Conservation (phyloP, 1,284 basidiomycete genomes). For the Leccinum fallax region DNA sequence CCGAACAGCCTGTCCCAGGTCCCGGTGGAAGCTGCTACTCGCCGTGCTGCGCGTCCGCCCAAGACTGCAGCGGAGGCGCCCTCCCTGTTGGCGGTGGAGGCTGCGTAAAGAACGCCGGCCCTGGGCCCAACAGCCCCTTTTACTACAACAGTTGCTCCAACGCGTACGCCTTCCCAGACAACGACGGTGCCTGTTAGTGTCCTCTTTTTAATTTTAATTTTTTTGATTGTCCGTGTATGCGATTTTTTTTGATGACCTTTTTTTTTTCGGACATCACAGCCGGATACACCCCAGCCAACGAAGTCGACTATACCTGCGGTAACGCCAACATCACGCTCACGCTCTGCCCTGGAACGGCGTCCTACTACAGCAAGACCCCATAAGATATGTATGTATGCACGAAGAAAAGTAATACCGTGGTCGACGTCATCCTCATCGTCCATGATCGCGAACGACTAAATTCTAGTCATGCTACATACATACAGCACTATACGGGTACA, state of each 20-base stretch:
- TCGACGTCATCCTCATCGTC: not conserved
- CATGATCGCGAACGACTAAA: not conserved
- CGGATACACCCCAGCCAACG: conserved; percentile 22
- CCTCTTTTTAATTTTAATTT: not conserved
- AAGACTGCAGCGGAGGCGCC: conserved; percentile 22
- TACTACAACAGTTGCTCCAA: conserved; percentile 26
- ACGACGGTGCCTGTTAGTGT: conserved; percentile 21
- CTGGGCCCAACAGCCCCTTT: conserved; percentile 25
- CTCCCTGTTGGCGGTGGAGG: conserved; percentile 27
- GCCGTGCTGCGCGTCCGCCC: conserved; percentile 21
- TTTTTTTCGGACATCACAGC: not conserved
- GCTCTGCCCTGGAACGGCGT: conserved; percentile 26
- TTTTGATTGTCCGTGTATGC: not conserved
- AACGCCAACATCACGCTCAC: conserved; percentile 25
- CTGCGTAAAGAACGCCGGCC: conserved; percentile 23
- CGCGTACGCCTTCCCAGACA: conserved; percentile 26
- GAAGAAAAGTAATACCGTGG: not conserved
- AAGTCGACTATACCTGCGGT: conserved; percentile 24
- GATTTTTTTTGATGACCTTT: not conserved
- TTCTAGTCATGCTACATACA: not conserved
- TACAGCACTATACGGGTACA: conserved; percentile 3
- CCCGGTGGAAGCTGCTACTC: conserved; percentile 26
- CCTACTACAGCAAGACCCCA: conserved; percentile 9
- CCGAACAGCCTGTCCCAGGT: conserved; percentile 25
- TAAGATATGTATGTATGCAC: not conserved